Evolutionary conservation across 306 rosid species (phyloP).

Genomic region (Pyrus bretschneideri): DNA sequence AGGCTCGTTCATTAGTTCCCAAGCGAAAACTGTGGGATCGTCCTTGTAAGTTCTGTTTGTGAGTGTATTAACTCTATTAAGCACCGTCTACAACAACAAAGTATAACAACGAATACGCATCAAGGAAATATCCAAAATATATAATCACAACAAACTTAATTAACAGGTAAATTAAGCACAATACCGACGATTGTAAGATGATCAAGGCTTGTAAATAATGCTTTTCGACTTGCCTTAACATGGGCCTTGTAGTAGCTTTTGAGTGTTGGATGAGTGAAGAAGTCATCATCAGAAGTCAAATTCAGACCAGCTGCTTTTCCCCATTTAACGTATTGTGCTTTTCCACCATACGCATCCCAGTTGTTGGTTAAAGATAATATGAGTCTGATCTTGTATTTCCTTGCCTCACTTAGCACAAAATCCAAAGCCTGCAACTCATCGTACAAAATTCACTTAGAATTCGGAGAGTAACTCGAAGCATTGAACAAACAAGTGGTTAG

Average conservation of each 20-base stretch:
- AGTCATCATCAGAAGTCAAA: conserved; percentile 76
- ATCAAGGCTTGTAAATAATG: neutral
- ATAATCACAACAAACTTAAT: neutral
- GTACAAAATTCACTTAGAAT: conserved; percentile 1
- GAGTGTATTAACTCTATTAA: conserved; percentile 70
- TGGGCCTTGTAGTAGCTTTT: conserved; percentile 77
- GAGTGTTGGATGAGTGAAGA: conserved; percentile 78
- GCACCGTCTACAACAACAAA: conserved; percentile 52
- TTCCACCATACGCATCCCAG: conserved; percentile 98
- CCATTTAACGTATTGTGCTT: conserved; percentile 90
- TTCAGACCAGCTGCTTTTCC: conserved; percentile 83
- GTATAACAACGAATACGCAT: neutral
- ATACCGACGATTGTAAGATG: neutral
- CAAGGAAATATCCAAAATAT: neutral
- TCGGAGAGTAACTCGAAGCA: neutral
- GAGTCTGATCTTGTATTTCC: conserved; percentile 74
- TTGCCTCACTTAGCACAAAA: conserved; percentile 87
- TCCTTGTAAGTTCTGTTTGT: conserved; percentile 85
- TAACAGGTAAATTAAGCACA: neutral
- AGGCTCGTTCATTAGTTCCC: conserved; percentile 98
- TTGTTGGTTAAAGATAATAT: conserved; percentile 74
- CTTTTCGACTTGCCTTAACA: conserved; percentile 51
- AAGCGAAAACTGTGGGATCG: conserved; percentile 86
- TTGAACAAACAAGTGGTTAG: neutral
- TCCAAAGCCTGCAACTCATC: conserved; percentile 59